Base-by-base conservation (phyloP, 257 asterid species). In the Asclepias syriaca region DNA sequence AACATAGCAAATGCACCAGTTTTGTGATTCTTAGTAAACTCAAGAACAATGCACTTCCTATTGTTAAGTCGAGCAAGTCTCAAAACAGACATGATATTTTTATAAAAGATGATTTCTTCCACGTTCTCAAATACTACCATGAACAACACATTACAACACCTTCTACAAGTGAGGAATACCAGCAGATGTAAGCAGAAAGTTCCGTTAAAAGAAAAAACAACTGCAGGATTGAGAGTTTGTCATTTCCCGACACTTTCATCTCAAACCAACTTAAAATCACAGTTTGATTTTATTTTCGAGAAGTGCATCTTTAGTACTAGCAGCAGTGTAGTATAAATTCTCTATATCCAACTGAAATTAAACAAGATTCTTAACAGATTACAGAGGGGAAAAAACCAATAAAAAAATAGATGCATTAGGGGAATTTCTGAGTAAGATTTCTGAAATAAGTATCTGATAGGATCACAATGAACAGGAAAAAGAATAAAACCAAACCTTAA, bases 1-100 rank as follows among this genome's bases (percentile, higher is more conserved):
- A 18, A 48, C 43, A 56, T 40, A 71, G 75, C 71, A 67, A 49
- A 67, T 34, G 68, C 27, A 24, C 27, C 27, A 24, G 27, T 24
- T 24, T 24, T 24, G 27, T 24, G 27, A 24, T 24, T 24, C 27
- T 24, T 24, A 24, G 27, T 24, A 24, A 24, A 24, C 27, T 24
- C 27, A n/a, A n/a, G n/a, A n/a, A n/a, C n/a, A n/a, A n/a, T n/a
- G n/a, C n/a, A n/a, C n/a, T n/a, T n/a, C n/a, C n/a, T n/a, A n/a
- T n/a, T n/a, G n/a, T n/a, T n/a, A n/a, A n/a, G n/a, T n/a, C n/a
- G n/a, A n/a, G n/a, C n/a, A n/a, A n/a, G n/a, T n/a, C n/a, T n/a
- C n/a, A n/a, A n/a, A n/a, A 66, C 21, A 46, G 3, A 66, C 5
- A 40, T 24, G 4, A 14, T 1, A 3, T 12, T 61, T 61, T 60